Conservation (phyloP, 1,139 yeast genomes). For the Pichia sp. region DNA sequence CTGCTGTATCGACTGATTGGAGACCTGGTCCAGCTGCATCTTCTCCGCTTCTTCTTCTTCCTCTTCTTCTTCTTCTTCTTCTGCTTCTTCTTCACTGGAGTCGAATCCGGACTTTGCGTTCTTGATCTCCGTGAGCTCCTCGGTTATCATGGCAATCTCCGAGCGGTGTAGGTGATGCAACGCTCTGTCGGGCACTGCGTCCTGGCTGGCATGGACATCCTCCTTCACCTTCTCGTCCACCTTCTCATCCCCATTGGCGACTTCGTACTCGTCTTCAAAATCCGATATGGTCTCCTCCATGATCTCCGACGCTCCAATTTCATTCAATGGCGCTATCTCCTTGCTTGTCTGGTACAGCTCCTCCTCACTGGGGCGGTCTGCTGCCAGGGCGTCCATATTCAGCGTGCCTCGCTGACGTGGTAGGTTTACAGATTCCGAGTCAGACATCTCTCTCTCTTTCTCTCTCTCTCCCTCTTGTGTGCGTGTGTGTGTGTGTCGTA, state of each 20-base stretch:
- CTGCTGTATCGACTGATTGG: no score
- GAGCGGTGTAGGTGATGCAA: background rate
- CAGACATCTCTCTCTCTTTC: background rate
- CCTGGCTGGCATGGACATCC: background rate
- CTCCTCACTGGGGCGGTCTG: slow-evolving; percentile 4
- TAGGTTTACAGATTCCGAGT: slow-evolving; percentile 23
- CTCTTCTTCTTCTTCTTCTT: background rate
- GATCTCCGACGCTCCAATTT: background rate
- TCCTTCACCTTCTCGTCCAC: background rate
- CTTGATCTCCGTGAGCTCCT: background rate
- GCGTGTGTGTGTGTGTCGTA: background rate
- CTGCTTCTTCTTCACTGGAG: background rate
- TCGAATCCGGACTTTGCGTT: background rate
- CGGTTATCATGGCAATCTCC: background rate
- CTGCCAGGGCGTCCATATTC: slow-evolving; percentile 49
- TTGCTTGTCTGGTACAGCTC: background rate
- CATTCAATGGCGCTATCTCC: background rate
- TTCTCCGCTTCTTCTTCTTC: background rate
- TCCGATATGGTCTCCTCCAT: background rate
- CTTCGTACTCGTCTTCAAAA: background rate
- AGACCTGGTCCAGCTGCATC: background rate
- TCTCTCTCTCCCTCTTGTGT: background rate
- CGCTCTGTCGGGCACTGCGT: background rate
- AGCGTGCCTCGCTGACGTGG: slow-evolving; percentile 61
- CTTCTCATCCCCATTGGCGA: background rate